Evolutionary conservation across 345 rosid genomes (phyloP).

Genomic region (Eucalyptus shirleyi): DNA sequence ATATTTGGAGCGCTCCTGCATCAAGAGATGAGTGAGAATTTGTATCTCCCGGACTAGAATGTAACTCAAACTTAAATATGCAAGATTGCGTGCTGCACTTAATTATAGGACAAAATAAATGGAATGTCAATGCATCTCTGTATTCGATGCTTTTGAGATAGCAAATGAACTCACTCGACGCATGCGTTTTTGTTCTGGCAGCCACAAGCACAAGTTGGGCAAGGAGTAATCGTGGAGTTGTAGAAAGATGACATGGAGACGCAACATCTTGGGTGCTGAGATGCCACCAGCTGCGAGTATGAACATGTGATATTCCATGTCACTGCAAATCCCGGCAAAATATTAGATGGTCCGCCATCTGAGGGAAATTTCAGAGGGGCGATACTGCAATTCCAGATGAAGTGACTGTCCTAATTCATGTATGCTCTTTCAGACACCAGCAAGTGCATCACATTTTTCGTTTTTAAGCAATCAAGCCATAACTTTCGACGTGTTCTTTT

Average conservation of each 20-base stretch:
- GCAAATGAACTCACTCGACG: background rate
- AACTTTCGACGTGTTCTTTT: background rate
- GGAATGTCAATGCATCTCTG: background rate
- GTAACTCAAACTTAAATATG: background rate
- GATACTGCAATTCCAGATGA: background rate
- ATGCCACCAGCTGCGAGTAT: conserved; percentile 25
- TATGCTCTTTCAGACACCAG: background rate
- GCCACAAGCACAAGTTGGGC: conserved; percentile 37
- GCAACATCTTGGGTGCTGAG: conserved; percentile 24
- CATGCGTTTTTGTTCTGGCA: conserved; percentile 5
- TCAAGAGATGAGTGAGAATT: background rate
- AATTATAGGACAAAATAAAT: background rate
- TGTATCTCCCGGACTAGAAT: background rate
- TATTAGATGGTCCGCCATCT: background rate
- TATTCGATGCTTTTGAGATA: background rate
- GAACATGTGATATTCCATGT: conserved; percentile 41
- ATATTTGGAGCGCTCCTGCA: conserved; percentile 5
- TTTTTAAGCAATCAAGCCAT: background rate
- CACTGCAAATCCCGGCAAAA: conserved; percentile 12
- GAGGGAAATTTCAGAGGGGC: background rate
- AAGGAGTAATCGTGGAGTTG: conserved; percentile 26
- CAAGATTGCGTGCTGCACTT: background rate
- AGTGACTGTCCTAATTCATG: background rate
- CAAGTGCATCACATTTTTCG: background rate
- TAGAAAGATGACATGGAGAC: conserved; percentile 45